A percentile compares a stretch with the other conserved stretches of the same genome.
Evolutionary conservation across 176 grass and related monocot genomes (phyloP).

Genomic region (Lolium perenne): DNA sequence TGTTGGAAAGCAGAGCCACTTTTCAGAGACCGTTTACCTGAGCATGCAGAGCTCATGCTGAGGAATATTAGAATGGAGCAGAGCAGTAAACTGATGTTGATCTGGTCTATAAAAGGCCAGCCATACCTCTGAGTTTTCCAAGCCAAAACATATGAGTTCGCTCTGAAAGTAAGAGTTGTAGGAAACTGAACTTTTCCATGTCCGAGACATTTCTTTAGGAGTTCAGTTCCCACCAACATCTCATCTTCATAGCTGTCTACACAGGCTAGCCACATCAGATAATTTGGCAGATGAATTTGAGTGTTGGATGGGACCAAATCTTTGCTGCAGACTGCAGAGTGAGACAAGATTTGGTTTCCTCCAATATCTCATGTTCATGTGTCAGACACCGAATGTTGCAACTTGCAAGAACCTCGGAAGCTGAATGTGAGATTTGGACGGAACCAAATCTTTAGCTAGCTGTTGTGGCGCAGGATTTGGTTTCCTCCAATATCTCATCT

Average conservation of each 20-base stretch:
- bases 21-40: not conserved
- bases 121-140: not conserved
- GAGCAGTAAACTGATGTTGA: not conserved
- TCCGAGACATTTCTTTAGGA: constrained; percentile 18
- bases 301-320: constrained; percentile 54
- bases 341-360: constrained; percentile 51
- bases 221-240: constrained; percentile 60
- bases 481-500: constrained; percentile 58
- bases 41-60: constrained; percentile 41
- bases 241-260: constrained; percentile 32
- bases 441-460: constrained; percentile 30
- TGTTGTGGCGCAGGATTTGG: constrained; percentile 35
- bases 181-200: constrained; percentile 51
- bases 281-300: constrained; percentile 45
- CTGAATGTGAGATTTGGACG: constrained; percentile 49
- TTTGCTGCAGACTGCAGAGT: not conserved
- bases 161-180: constrained; percentile 61
- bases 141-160: not conserved
- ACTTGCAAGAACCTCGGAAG: constrained; percentile 27
- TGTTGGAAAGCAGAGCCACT: constrained; percentile 36
- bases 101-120: constrained; percentile 46
- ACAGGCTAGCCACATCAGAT: not conserved
- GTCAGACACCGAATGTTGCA: not conserved
- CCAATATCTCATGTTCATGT: constrained; percentile 54
- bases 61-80: constrained; percentile 12